Conservation (phyloP, 371 early-diverging fungal genomes). For the Fennellomyces sp. region DNA sequence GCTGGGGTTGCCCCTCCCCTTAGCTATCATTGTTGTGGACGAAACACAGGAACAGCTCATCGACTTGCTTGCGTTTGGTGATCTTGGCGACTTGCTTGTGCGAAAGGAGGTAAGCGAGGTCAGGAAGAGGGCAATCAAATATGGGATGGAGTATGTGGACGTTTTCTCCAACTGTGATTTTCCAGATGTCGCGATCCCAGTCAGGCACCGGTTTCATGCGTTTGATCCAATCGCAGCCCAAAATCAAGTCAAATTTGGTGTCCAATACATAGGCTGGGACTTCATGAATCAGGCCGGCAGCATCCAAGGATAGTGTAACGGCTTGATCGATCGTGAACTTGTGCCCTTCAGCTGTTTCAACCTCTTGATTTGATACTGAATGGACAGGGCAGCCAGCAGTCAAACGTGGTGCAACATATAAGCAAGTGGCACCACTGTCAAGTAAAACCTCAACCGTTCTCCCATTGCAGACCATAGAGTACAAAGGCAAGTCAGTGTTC, state of each 20-base stretch:
- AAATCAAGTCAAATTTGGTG: slow-evolving; percentile 12
- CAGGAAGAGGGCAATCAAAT: not conserved
- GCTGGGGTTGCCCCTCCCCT: not conserved
- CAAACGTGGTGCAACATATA: not conserved
- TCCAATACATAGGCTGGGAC: not conserved
- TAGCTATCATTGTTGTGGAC: not conserved
- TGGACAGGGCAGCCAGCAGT: not conserved
- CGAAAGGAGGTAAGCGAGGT: not conserved
- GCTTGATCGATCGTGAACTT: not conserved
- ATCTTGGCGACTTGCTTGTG: not conserved
- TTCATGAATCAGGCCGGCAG: slow-evolving; percentile 2
- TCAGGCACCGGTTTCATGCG: slow-evolving; percentile 3
- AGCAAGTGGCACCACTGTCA: slow-evolving; percentile 3
- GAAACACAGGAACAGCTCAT: not conserved
- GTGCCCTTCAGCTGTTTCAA: slow-evolving; percentile 4
- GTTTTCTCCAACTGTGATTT: not conserved
- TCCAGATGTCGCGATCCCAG: slow-evolving; percentile 4
- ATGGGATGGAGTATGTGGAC: not conserved
- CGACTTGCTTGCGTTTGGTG: not conserved
- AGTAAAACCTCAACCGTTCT: not conserved
- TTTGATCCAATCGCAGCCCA: slow-evolving; percentile 7
- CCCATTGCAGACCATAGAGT: slow-evolving; percentile 3
- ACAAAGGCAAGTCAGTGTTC: slow-evolving; percentile 1
- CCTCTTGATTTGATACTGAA: not conserved
- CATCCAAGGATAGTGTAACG: not conserved